Evolutionary conservation across 2,329 filamentous ascomycete species (phyloP).

Genomic region (Nemania sp.): DNA sequence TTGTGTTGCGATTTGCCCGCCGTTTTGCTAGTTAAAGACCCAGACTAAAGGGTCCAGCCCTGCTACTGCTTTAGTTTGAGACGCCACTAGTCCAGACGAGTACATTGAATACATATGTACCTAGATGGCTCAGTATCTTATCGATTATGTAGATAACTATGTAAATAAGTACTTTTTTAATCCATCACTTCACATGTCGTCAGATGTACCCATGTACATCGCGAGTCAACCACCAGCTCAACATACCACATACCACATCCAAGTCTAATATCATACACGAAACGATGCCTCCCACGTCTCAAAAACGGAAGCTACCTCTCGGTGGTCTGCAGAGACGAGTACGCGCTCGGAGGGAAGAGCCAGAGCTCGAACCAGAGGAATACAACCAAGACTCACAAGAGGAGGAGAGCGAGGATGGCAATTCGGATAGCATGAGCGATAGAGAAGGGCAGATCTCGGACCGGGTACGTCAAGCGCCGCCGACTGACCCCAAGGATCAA

Average conservation of each 20-base stretch:
- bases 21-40: no score
- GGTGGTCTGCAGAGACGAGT: conserved; percentile 58
- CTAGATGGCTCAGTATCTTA: no score
- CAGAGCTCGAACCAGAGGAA: conserved; percentile 56
- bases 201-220: not conserved
- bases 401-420: conserved; percentile 50
- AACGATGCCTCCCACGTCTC: conserved; percentile 46
- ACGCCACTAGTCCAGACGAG: no score
- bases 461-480: conserved; percentile 35
- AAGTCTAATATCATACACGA: not conserved
- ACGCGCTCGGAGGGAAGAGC: conserved; percentile 58
- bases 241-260: not conserved
- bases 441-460: conserved; percentile 28
- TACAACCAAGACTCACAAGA: conserved; percentile 53
- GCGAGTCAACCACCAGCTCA: not conserved
- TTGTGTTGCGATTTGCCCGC: no score
- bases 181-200: not conserved
- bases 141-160: no score
- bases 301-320: conserved; percentile 57
- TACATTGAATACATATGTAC: no score
- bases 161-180: no score
- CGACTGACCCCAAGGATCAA: not conserved
- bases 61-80: no score
- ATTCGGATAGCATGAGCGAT: conserved; percentile 49
- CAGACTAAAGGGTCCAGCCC: no score